Conservation (phyloP, 306 rosid species). For the Castanea mollissima region DNA sequence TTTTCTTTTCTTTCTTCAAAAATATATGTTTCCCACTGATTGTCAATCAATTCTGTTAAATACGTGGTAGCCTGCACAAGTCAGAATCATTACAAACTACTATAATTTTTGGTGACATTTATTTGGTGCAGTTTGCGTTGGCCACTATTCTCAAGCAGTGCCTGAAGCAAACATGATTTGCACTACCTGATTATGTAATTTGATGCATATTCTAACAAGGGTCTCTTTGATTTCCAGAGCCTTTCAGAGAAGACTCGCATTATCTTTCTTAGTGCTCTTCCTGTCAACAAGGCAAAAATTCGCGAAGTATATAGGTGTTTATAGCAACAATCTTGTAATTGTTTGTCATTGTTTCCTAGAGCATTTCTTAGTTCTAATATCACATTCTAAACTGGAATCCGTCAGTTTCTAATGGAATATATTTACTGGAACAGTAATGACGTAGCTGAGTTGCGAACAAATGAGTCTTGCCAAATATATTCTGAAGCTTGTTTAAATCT, state of each 20-base stretch:
- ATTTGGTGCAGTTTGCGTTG: background rate
- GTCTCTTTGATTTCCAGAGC: conserved; percentile 36
- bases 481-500: conserved; percentile 74
- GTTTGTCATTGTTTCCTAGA: background rate
- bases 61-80: background rate
- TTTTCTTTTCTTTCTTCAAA: background rate
- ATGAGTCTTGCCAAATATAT: conserved; percentile 52
- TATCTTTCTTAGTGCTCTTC: conserved; percentile 63
- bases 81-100: background rate
- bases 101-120: no score
- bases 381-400: background rate
- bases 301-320: conserved; percentile 28
- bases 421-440: conserved; percentile 12
- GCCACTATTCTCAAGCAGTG: no score
- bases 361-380: background rate
- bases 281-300: conserved; percentile 46
- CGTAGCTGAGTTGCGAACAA: conserved; percentile 18
- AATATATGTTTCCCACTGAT: background rate
- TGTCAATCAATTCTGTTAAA: background rate
- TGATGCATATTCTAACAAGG: conserved; percentile 4
- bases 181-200: background rate
- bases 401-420: no score
- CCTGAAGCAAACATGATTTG: background rate
- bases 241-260: conserved; percentile 56
- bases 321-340: background rate